These are phyloP conservation scores for Solanum habrochaites DNA, from an alignment of 257 asterid genomes.

Conservation along the genomic window DNA sequence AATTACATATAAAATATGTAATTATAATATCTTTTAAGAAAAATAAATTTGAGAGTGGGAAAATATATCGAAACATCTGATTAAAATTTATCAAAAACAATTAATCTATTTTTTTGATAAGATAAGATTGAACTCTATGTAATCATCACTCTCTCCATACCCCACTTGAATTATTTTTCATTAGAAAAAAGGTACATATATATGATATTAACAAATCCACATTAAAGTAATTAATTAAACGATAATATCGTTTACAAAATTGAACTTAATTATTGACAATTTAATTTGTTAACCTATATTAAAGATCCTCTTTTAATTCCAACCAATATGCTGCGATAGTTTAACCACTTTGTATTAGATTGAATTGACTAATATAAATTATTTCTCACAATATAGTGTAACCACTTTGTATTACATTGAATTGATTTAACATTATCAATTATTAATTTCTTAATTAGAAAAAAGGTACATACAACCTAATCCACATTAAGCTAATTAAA, in stretches of 20 bases:
- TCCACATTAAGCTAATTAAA: background rate
- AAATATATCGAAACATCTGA: background rate
- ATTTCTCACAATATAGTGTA: background rate
- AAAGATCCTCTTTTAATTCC: background rate
- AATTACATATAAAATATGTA: background rate
- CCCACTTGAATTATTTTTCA: background rate
- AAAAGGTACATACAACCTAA: background rate
- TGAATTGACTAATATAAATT: background rate
- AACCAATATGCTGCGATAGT: background rate
- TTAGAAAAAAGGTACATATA: too few relatives aligned
- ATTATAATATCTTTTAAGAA: background rate
- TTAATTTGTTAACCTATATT: background rate
- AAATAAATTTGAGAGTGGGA: background rate
- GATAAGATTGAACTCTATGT: too few relatives aligned
- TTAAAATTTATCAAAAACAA: too few relatives aligned
- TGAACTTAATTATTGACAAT: background rate
- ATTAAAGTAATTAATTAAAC: too few relatives aligned
- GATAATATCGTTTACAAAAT: background rate
- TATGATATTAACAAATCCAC: background rate
- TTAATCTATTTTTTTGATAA: too few relatives aligned
- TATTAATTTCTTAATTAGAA: background rate
- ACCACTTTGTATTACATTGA: background rate
- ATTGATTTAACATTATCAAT: background rate
- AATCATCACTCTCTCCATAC: fast-evolving
- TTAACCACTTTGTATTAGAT: background rate